Evolutionary conservation across 129 eudicot species (phyloP), one percentile per base, ranked within the genome.

Genomic region (Escallonia herrerae): DNA sequence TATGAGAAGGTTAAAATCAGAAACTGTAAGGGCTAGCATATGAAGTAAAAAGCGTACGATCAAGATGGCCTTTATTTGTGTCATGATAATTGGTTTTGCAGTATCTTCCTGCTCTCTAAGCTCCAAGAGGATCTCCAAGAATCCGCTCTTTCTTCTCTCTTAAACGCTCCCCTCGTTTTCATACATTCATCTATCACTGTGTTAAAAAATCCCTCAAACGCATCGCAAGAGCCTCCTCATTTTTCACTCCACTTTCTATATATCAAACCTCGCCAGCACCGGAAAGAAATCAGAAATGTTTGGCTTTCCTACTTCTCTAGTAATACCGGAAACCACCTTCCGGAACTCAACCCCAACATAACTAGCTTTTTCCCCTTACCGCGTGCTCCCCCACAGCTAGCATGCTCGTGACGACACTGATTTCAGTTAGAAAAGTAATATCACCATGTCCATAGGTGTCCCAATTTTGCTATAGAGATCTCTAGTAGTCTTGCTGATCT

Each of bases 221-320:
- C 55, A 3, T 50, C 5, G 37, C 59, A 55, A 5, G 14, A 33
- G 67, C 63, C 41, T 66, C 13, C 15, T 38, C 73, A 66, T 58
- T 9, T 74, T 61, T 45, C 52, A n/a, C 10, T 60, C 37, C 40
- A 38, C 53, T 15, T 68, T 72, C 51, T 74, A 72, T 14, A 69
- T 22, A 63, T 74, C 73, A 5, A 74, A 67, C 73, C 79, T 0
- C 10, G 66, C 54, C 11, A 62, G 43, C 64, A 43, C 10, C 4
- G 79, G 78, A 62, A 55, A 33, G 43, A 74, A 74, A 66, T 74
- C 79, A 15, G 79, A 74, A 56, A 74, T 53, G 44, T 74, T 67
- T 3, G 73, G 73, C 1, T 55, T 56, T 51, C 55, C 74, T 3
- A 78, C 1, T 45, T 73, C 40, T 43, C 52, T 45, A 4, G 58